phyloP scores from a whole-genome alignment of 495 filamentous ascomycete species.

The Achaetomiella virescens region DNA sequence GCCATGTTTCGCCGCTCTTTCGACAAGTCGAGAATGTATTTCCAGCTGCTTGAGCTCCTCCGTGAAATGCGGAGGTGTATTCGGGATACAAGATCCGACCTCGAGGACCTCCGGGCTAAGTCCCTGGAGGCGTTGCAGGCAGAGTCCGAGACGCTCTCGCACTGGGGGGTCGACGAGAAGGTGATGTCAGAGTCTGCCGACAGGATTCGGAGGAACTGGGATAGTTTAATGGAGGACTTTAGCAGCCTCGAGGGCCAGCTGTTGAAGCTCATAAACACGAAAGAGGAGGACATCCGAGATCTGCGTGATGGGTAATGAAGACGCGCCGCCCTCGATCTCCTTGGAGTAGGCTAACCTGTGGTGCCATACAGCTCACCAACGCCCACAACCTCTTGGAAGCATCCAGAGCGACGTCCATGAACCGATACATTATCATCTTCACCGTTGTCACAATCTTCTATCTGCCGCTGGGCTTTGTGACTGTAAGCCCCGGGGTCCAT shows the following conservation, averaged over 20 bases:
- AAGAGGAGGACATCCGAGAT: no score
- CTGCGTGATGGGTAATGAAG: no score
- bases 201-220: no score
- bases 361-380: not conserved
- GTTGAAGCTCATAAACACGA: no score
- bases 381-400: not conserved
- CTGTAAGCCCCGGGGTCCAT: not conserved
- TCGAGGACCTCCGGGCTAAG: not conserved
- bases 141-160: not conserved
- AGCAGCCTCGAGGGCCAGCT: no score
- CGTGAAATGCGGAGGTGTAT: not conserved
- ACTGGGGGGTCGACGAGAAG: no score
- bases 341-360: no score
- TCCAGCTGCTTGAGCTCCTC: not conserved
- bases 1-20: not conserved
- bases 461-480: not conserved
- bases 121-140: not conserved
- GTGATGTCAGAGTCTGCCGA: no score
- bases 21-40: not conserved
- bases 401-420: not conserved
- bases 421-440: conserved; percentile 2
- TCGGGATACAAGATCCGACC: not conserved
- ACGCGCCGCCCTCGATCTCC: no score
- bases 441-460: not conserved
- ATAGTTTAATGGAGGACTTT: no score